Percentiles rank a stretch among this genome's conserved stretches.
These are phyloP conservation scores for Neurospora pannonica DNA, from an alignment of 495 filamentous ascomycete species.

Conservation along the genomic window DNA sequence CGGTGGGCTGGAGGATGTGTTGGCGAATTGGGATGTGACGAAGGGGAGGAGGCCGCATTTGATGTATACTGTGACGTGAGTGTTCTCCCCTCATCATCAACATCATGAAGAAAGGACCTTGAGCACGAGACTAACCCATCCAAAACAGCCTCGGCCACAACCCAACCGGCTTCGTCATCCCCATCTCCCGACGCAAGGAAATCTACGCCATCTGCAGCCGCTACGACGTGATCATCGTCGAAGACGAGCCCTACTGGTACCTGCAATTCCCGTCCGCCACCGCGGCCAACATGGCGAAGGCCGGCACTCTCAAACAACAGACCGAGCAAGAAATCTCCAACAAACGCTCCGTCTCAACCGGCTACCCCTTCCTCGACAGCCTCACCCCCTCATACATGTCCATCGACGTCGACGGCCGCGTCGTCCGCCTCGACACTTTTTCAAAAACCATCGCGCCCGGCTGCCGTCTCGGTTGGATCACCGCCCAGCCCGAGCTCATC, in stretches of 20 bases:
- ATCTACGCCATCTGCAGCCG: constrained; percentile 72
- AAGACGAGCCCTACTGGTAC: constrained; percentile 97
- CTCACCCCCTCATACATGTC: constrained; percentile 67
- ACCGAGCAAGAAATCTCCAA: constrained; percentile 4
- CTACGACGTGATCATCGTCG: constrained; percentile 86
- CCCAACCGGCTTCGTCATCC: constrained; percentile 68
- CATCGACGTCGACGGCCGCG: constrained; percentile 75
- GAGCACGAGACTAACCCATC: constrained; percentile 5
- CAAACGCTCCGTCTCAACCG: constrained; percentile 46
- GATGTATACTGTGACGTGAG: constrained; percentile 86
- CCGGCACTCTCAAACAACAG: background rate
- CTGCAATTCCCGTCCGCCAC: constrained; percentile 73
- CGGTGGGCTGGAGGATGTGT: constrained; percentile 68
- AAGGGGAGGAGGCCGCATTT: constrained; percentile 70
- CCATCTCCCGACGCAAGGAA: constrained; percentile 59
- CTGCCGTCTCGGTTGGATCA: constrained; percentile 76
- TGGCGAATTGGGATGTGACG: constrained; percentile 69
- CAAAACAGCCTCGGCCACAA: constrained; percentile 73
- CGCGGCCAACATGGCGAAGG: constrained; percentile 7
- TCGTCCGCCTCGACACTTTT: constrained; percentile 75
- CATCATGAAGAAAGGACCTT: no score
- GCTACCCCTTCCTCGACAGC: constrained; percentile 71
- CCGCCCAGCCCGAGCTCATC: constrained; percentile 64
- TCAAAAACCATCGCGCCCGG: constrained; percentile 77
- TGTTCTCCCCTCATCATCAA: constrained; percentile 6